Percentiles rank a stretch among this genome's conserved stretches.
Evolutionary conservation across 768 basidiomycete genomes (phyloP).

Genomic region (Serendipita sp.): DNA sequence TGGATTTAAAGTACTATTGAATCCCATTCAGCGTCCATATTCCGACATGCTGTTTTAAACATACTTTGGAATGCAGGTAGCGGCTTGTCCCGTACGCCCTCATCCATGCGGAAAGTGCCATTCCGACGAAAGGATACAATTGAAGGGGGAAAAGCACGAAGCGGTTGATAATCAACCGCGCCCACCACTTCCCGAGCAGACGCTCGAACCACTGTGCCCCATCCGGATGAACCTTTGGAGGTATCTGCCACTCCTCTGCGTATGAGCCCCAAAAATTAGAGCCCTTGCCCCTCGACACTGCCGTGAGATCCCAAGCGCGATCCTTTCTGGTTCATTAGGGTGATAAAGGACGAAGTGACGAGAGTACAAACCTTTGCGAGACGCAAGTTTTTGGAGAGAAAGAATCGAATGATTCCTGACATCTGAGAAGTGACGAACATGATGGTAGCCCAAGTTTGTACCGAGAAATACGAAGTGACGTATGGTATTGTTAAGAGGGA

Average conservation of each 20-base stretch:
- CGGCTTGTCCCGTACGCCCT: conserved; percentile 53
- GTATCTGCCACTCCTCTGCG: conserved; percentile 63
- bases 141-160: conserved; percentile 41
- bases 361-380: conserved; percentile 61
- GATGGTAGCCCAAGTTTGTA: conserved; percentile 47
- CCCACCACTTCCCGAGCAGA: conserved; percentile 24
- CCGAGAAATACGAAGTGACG: conserved; percentile 10
- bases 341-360: not conserved
- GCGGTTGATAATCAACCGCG: conserved; percentile 30
- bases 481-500: conserved; percentile 39
- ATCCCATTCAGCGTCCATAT: not conserved
- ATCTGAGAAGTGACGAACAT: conserved; percentile 61
- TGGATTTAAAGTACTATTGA: conserved; percentile 62
- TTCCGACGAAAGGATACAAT: conserved; percentile 56
- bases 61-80: conserved; percentile 50
- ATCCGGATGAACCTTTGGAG: conserved; percentile 22
- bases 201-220: conserved; percentile 21
- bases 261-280: conserved; percentile 73
- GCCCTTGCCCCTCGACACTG: conserved; percentile 67
- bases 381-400: conserved; percentile 67
- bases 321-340: not conserved
- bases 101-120: conserved; percentile 42
- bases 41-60: conserved; percentile 15
- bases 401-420: conserved; percentile 61
- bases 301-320: conserved; percentile 43